Evolutionary conservation across 164 flowering plant genomes (phyloP).

Genomic region (Vitis rupestris): DNA sequence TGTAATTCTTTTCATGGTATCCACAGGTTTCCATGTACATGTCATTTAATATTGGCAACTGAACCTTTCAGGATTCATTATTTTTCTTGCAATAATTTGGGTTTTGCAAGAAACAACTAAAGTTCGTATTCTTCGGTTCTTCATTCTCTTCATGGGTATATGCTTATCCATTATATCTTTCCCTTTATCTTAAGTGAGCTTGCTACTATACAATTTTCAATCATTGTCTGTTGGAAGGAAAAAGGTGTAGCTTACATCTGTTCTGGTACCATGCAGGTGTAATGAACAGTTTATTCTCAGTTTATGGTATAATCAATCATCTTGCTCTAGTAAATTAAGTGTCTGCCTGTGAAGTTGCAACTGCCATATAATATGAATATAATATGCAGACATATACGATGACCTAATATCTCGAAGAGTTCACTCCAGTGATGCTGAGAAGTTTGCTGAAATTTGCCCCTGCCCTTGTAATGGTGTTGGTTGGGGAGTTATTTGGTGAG

Average conservation of each 20-base stretch:
- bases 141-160: constrained; percentile 89
- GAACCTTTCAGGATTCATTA: constrained; percentile 67
- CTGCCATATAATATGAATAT: background rate
- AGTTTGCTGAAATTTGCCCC: constrained; percentile 90
- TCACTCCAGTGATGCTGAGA: constrained; percentile 91
- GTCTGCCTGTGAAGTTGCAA: background rate
- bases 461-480: constrained; percentile 87
- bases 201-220: background rate
- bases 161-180: background rate
- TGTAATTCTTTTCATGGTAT: background rate
- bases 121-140: constrained; percentile 70
- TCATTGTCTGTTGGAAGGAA: background rate
- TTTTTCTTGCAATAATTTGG: constrained; percentile 81
- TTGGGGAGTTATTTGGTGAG: constrained; percentile 93
- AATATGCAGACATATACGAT: constrained; percentile 76
- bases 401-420: constrained; percentile 89
- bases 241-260: constrained; percentile 7
- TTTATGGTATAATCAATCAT: constrained; percentile 54
- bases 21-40: background rate
- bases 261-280: constrained; percentile 58
- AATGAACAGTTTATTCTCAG: constrained; percentile 92
- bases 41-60: background rate
- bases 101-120: constrained; percentile 76
- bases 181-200: background rate
- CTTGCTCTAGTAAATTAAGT: background rate